Conservation (phyloP, 495 filamentous ascomycete species). For the Neurospora tetrasperma region DNA sequence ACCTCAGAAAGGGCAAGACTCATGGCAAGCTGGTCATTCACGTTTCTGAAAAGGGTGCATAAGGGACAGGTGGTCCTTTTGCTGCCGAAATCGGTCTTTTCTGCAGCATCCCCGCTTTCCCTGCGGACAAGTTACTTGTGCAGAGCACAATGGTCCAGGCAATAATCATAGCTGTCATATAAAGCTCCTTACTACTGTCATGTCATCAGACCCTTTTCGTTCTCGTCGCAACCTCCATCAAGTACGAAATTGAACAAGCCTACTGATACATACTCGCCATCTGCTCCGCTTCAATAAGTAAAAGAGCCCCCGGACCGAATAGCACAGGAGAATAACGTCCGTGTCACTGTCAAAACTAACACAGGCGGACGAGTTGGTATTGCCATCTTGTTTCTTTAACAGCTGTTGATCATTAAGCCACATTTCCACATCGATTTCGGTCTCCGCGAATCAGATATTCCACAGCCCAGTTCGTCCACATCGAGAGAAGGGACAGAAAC, state of each 20-base stretch:
- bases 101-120: not conserved
- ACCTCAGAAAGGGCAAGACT: constrained; percentile 44
- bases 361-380: not conserved
- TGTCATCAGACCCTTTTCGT: not conserved
- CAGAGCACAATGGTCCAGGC: not conserved
- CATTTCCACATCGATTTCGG: not conserved
- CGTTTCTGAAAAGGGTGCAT: constrained; percentile 20
- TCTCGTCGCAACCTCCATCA: not conserved
- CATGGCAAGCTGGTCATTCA: constrained; percentile 57
- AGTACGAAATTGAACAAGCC: not conserved
- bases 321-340: not conserved
- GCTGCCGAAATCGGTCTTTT: not conserved
- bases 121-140: constrained; percentile 2
- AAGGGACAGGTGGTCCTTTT: not conserved
- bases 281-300: not conserved
- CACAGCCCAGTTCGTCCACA: not conserved
- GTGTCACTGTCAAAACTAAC: not conserved
- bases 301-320: not conserved
- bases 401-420: not conserved
- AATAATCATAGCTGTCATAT: not conserved
- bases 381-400: not conserved
- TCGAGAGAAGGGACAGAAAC: not conserved
- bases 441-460: not conserved
- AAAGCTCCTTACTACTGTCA: not conserved
- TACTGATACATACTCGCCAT: not conserved